These are phyloP conservation scores for Aspergillus ellipticus DNA, from an alignment of 495 filamentous ascomycete species.

Conservation along the genomic window DNA sequence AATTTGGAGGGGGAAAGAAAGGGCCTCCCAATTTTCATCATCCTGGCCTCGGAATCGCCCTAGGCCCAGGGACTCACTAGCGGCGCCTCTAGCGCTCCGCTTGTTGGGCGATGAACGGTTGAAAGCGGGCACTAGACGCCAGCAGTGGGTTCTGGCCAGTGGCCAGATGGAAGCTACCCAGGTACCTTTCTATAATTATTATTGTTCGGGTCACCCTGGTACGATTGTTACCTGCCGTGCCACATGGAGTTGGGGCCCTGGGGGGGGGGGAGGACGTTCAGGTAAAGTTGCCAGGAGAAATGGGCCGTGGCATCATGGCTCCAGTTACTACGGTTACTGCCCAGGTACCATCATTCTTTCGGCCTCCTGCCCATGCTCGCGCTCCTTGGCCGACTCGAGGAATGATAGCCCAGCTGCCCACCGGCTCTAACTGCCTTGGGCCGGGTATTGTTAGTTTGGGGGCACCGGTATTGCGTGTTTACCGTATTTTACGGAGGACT, in stretches of 20 bases:
- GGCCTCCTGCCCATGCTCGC: neutral
- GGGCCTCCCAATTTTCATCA: neutral
- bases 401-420: neutral
- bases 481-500: neutral
- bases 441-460: neutral
- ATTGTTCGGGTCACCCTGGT: neutral
- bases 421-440: neutral
- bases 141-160: constrained; percentile 9
- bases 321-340: constrained; percentile 2
- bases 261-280: neutral
- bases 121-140: neutral
- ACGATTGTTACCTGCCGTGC: neutral
- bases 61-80: constrained; percentile 14
- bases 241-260: neutral
- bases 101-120: constrained; percentile 14
- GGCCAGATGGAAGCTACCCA: neutral
- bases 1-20: too few relatives aligned
- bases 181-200: neutral
- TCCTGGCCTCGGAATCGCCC: constrained; percentile 7
- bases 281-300: too few relatives aligned
- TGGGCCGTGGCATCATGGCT: neutral
- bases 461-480: neutral
- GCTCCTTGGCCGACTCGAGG: neutral
- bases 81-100: constrained; percentile 12
- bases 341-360: neutral